phyloP scores from a whole-genome alignment of 345 rosid genomes.

The Turritis glabra region DNA sequence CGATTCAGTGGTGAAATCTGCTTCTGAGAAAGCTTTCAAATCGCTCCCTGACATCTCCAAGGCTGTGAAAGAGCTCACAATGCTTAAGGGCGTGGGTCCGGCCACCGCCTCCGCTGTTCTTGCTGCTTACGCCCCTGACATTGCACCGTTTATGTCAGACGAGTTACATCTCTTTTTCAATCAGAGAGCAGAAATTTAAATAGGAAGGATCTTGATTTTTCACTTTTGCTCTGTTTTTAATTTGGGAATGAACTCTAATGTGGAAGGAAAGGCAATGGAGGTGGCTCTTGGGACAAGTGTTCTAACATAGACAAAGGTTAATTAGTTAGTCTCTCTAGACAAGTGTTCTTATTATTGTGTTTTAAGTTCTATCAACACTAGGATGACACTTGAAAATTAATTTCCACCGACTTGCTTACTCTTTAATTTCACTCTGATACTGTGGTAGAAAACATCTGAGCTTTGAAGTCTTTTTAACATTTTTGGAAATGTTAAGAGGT shows the following conservation, averaged over 20 bases:
- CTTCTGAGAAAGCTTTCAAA: slow-evolving; percentile 71
- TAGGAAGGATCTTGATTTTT: not conserved
- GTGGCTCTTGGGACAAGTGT: slow-evolving; percentile 76
- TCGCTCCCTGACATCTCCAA: slow-evolving; percentile 74
- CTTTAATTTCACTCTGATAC: not conserved
- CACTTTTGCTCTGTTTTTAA: not conserved
- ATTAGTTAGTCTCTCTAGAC: slow-evolving; percentile 26
- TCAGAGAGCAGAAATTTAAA: not conserved
- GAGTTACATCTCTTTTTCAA: slow-evolving; percentile 49
- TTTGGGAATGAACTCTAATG: not conserved
- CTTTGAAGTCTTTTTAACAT: not conserved
- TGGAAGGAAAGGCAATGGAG: slow-evolving; percentile 63
- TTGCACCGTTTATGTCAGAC: slow-evolving; percentile 87
- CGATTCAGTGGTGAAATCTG: slow-evolving; percentile 60
- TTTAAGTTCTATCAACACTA: not conserved
- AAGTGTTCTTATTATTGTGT: not conserved
- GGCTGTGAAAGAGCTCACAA: slow-evolving; percentile 70
- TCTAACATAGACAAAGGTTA: too few relatives aligned
- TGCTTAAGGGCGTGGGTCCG: slow-evolving; percentile 88
- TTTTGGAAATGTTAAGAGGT: not conserved
- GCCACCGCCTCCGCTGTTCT: slow-evolving; percentile 89
- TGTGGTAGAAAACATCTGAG: not conserved
- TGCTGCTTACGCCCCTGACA: slow-evolving; percentile 82
- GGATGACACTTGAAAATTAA: not conserved
- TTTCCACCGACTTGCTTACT: not conserved